Conservation (phyloP, 352 stramenopile species). For the Phytophthora crassamura region DNA sequence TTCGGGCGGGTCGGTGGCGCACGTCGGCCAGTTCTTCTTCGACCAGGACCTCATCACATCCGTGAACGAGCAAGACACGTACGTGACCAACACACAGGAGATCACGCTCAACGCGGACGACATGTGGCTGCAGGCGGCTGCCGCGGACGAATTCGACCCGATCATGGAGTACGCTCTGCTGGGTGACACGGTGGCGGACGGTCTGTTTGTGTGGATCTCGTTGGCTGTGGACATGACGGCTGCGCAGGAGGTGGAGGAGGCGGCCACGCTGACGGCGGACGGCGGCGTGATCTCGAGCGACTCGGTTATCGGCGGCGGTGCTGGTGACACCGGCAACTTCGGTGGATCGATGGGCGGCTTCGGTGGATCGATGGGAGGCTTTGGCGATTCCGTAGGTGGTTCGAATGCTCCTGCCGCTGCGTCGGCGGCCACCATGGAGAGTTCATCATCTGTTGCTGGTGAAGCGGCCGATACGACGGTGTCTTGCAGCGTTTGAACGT, state of each 20-base stretch:
- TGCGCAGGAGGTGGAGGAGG: slow-evolving; percentile 12
- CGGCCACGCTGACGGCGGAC: slow-evolving; percentile 9
- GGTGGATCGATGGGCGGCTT: slow-evolving; percentile 11
- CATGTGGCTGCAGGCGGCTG: slow-evolving; percentile 22
- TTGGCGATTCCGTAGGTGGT: too few species aligned
- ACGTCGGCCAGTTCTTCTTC: slow-evolving; percentile 41
- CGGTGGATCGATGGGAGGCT: slow-evolving; percentile 1
- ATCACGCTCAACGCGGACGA: slow-evolving; percentile 36
- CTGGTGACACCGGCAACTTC: slow-evolving; percentile 6
- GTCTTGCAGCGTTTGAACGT: too few species aligned
- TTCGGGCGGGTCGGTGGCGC: slow-evolving; percentile 12
- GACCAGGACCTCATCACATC: slow-evolving; percentile 37
- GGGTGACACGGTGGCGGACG: slow-evolving; percentile 25
- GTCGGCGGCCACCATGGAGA: too few species aligned
- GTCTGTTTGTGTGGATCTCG: slow-evolving; percentile 32
- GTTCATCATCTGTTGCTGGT: too few species aligned
- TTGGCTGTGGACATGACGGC: slow-evolving; percentile 24
- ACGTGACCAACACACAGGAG: slow-evolving; percentile 34
- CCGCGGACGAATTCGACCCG: slow-evolving; percentile 27
- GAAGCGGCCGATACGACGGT: too few species aligned
- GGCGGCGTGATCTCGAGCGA: slow-evolving; percentile 15
- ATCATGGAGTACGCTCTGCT: slow-evolving; percentile 32
- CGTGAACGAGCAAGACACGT: slow-evolving; percentile 31
- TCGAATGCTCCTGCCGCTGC: too few species aligned
- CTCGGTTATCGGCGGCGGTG: background rate